A percentile compares a stretch with the other conserved stretches of the same genome.
Conservation (phyloP, 2,329 filamentous ascomycete genomes). For the Phaeosphaeria sp. region DNA sequence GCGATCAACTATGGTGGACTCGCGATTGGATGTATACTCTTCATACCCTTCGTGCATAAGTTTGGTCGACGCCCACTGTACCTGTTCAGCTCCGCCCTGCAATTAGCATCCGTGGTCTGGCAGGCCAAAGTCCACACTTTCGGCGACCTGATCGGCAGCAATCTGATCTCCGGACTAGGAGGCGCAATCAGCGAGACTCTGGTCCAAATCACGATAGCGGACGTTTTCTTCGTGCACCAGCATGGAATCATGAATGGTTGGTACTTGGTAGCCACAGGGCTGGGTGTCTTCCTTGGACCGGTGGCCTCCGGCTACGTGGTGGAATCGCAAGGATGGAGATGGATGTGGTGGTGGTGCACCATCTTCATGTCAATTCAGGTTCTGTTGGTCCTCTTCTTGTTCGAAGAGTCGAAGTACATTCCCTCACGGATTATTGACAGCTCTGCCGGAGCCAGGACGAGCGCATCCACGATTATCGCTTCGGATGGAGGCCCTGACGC, state of each 20-base stretch:
- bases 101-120: conserved; percentile 52
- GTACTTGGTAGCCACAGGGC: conserved; percentile 51
- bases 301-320: conserved; percentile 53
- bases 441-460: neutral
- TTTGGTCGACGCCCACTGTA: conserved; percentile 57
- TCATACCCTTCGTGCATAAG: conserved; percentile 57
- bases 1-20: conserved; percentile 54
- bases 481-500: neutral
- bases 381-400: conserved; percentile 53
- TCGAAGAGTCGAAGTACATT: conserved; percentile 46
- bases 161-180: conserved; percentile 53
- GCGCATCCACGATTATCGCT: neutral
- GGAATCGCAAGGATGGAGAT: conserved; percentile 56
- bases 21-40: conserved; percentile 51
- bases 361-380: conserved; percentile 51
- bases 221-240: conserved; percentile 59
- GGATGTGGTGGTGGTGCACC: conserved; percentile 58
- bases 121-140: conserved; percentile 51
- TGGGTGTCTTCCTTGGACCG: conserved; percentile 47
- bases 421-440: conserved; percentile 8
- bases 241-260: conserved; percentile 56
- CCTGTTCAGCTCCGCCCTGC: conserved; percentile 50
- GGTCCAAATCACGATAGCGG: conserved; percentile 57
- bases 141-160: conserved; percentile 54
- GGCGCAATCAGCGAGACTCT: conserved; percentile 55